Evolutionary conservation across 139 green algal species (phyloP).

Genomic region (Chlamydomonas sphaeroides): DNA sequence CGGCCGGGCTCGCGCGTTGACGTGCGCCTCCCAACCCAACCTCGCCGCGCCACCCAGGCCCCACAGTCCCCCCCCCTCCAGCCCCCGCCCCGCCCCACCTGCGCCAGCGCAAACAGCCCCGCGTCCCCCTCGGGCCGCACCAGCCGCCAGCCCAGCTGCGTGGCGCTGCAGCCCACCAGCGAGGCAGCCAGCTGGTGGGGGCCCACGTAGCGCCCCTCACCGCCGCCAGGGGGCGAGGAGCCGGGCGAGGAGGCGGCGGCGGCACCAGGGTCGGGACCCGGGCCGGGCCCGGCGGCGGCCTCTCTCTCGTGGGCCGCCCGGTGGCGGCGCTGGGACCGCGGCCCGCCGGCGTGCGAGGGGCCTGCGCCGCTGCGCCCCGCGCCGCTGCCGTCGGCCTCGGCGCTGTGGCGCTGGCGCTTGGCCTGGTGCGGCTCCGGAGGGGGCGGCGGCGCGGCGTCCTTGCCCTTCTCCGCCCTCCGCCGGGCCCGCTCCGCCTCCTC

Average conservation of each 20-base stretch:
- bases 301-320: background rate
- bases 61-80: background rate
- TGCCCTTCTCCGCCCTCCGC: background rate
- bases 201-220: no score
- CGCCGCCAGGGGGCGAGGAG: no score
- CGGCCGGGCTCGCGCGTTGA: no score
- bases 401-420: background rate
- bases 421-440: background rate
- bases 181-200: constrained; percentile 14
- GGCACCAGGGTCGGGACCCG: no score
- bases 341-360: background rate
- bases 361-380: background rate
- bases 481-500: background rate
- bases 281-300: no score
- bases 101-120: constrained; percentile 15
- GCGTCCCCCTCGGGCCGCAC: background rate
- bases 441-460: background rate
- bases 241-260: background rate
- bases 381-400: background rate
- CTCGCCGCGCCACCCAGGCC: no score
- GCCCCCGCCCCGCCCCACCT: constrained; percentile 3
- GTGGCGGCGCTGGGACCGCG: background rate
- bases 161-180: background rate
- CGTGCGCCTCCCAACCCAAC: no score
- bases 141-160: background rate